phyloP scores from a whole-genome alignment of 805 yeast species.

The Barnettozyma vustinii region DNA sequence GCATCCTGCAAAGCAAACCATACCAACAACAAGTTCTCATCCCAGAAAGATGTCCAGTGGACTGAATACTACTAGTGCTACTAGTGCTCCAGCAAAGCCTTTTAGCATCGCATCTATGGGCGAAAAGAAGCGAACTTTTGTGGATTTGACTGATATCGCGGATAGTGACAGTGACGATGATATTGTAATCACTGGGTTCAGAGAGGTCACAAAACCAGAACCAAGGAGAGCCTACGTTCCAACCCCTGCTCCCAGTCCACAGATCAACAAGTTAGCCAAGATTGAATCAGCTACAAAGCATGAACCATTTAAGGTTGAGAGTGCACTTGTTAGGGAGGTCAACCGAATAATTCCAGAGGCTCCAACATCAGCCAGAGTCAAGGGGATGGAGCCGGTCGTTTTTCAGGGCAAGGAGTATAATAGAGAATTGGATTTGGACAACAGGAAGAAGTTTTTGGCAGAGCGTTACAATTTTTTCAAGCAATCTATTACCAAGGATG shows the following conservation, averaged over 20 bases:
- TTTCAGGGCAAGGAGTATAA: neutral
- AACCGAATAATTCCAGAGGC: neutral
- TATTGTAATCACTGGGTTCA: conserved; percentile 18
- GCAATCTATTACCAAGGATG: neutral
- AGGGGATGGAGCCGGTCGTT: neutral
- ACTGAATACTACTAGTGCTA: neutral
- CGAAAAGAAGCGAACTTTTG: conserved; percentile 1
- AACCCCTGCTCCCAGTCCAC: neutral
- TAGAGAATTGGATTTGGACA: neutral
- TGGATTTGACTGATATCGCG: conserved; percentile 16
- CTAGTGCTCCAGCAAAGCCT: neutral
- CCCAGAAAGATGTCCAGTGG: neutral
- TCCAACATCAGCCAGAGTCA: neutral
- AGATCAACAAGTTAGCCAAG: neutral
- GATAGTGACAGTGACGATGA: conserved; percentile 20
- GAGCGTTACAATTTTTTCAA: neutral
- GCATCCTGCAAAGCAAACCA: neutral
- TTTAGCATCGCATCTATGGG: neutral
- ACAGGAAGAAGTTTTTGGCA: neutral
- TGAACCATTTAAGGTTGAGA: neutral
- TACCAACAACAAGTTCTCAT: neutral
- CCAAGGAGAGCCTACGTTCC: neutral
- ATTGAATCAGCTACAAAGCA: neutral
- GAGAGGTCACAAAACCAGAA: conserved; percentile 7
- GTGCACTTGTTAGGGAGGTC: neutral